phyloP scores from a whole-genome alignment of 148 eudicot genomes.

The Rhododendron simsii region DNA sequence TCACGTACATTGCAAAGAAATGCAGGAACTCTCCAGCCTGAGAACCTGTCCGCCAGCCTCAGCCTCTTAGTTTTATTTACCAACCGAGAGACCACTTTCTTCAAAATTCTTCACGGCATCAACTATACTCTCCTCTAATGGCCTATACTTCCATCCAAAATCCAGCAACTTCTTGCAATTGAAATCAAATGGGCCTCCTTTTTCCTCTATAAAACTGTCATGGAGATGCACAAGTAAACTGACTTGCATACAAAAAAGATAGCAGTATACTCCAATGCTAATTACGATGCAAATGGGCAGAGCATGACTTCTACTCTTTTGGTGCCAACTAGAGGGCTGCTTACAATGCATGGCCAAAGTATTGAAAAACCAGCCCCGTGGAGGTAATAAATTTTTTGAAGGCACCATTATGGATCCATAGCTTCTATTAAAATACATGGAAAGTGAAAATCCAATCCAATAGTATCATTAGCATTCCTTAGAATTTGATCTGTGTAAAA shows the following conservation, averaged over 20 bases:
- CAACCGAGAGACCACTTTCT: constrained; percentile 15
- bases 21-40: too few relatives aligned
- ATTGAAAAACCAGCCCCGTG: neutral
- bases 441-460: neutral
- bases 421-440: too few relatives aligned
- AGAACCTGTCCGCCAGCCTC: neutral
- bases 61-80: neutral
- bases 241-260: too few relatives aligned
- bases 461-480: neutral
- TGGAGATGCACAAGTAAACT: neutral
- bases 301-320: constrained; percentile 5
- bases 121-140: constrained; percentile 33
- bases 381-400: neutral
- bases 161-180: constrained; percentile 30
- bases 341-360: neutral
- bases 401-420: neutral
- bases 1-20: too few relatives aligned
- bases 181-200: neutral
- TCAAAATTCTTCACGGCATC: constrained; percentile 29
- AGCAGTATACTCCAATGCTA: too few relatives aligned
- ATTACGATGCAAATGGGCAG: neutral
- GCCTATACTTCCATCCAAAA: constrained; percentile 34
- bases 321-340: constrained; percentile 36
- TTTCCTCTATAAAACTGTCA: constrained; percentile 27
- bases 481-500: neutral